Base-by-base conservation (phyloP, 129 eudicot genomes). In the Lactuca sativa region DNA sequence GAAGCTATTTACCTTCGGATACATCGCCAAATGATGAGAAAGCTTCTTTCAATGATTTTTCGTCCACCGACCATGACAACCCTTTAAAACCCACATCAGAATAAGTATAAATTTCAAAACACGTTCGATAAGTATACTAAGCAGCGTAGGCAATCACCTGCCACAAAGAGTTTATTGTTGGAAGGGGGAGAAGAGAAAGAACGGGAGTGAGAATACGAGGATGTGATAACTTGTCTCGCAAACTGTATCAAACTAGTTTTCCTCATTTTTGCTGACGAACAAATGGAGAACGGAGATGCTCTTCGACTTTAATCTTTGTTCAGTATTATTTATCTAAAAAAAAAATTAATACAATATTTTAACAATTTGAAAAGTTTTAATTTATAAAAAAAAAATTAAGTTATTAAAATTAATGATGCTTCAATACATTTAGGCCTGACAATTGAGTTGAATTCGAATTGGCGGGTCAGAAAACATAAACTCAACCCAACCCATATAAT, bases 41-140 rank as follows among this genome's bases (percentile, higher is more conserved):
- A 3, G 88, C 96, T 65, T 89, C 93, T 74, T 61, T 67, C 70
- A 89, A 49, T 59, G 90, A 75, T 56, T 81, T 89, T 84, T 89
- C 93, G 74, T 84, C 84, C 64, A 86, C 90, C 13, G 96, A 86
- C 93, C 96, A 86, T 52, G 96, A 89, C 61, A 89, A 75, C 31
- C 96, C 93, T 77, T 44, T 71, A 78, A 70, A 53, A 37, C 21
- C 61, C 69, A 62, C 44, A 53, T 33, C 21, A 12, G n/a, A 60
- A 13, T 68, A 6, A 48, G 34, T 41, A 61, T 13, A 33, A 10
- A 21, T 13, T 34, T 41, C 38, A 55, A 61, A 21, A 60, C 15
- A 33, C 37, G 53, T 37, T 55, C 64, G 14, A 49, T 4, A 56
- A 38, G 15, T 2, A 59, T 18, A 37, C 2, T 7, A 53, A 56